phyloP scores from a whole-genome alignment of 2,329 filamentous ascomycete genomes.

The Xylaria sp. region DNA sequence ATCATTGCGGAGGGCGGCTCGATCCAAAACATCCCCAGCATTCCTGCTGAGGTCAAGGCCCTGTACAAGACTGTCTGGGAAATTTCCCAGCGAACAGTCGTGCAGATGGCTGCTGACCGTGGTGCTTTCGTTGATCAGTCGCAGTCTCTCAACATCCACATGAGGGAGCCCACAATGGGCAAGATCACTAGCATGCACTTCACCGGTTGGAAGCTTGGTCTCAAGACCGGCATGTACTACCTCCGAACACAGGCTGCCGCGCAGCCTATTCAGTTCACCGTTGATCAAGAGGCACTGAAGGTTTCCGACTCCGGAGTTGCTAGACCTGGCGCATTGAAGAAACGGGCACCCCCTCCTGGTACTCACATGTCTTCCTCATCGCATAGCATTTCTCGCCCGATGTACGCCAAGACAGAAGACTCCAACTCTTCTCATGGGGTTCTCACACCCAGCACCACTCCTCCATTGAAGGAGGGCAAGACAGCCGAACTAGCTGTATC shows the following conservation, averaged over 20 bases:
- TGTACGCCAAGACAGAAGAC: slow-evolving; percentile 55
- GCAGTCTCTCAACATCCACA: slow-evolving; percentile 98
- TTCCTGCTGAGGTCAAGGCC: slow-evolving; percentile 89
- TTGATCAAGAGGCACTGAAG: slow-evolving; percentile 92
- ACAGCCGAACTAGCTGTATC: slow-evolving; percentile 45
- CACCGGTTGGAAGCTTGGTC: slow-evolving; percentile 94
- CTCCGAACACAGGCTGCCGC: slow-evolving; percentile 95
- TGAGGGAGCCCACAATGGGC: slow-evolving; percentile 99
- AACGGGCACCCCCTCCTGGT: slow-evolving; percentile 57
- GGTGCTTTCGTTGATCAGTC: slow-evolving; percentile 99
- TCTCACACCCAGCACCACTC: slow-evolving; percentile 63
- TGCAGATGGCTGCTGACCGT: slow-evolving; percentile 97
- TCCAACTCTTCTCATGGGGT: slow-evolving; percentile 51
- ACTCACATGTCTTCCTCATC: slow-evolving; percentile 52
- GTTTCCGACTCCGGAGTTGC: slow-evolving; percentile 76
- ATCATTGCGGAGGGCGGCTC: slow-evolving; percentile 97
- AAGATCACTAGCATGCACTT: slow-evolving; percentile 99
- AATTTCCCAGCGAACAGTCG: slow-evolving; percentile 89
- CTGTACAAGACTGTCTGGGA: slow-evolving; percentile 99
- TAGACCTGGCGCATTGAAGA: slow-evolving; percentile 58
- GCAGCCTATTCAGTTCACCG: slow-evolving; percentile 96
- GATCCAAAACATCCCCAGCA: slow-evolving; percentile 94
- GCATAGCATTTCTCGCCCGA: slow-evolving; percentile 59
- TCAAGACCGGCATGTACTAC: slow-evolving; percentile 99
- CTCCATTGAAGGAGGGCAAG: slow-evolving; percentile 43